Evolutionary conservation across 805 yeast species (phyloP).

Genomic region (Myxozyma nipponensis): DNA sequence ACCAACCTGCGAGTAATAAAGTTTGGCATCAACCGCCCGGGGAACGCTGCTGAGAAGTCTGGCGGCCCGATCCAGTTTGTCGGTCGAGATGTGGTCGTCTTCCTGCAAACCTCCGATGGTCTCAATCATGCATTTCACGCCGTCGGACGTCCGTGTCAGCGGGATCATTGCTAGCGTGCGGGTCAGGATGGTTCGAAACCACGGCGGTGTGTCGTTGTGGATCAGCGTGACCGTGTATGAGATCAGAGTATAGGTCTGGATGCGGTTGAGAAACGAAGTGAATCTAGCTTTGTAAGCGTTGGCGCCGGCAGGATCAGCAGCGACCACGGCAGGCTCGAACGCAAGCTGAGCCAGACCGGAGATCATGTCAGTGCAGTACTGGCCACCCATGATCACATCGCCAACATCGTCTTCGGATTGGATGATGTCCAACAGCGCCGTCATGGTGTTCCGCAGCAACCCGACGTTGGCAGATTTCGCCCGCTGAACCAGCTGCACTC

Average conservation of each 20-base stretch:
- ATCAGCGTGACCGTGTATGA: slow-evolving; percentile 57
- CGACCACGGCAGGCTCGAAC: slow-evolving; percentile 23
- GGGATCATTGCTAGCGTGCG: slow-evolving; percentile 53
- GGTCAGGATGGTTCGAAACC: slow-evolving; percentile 49
- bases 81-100: slow-evolving; percentile 60
- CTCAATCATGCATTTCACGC: slow-evolving; percentile 71
- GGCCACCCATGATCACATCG: slow-evolving; percentile 33
- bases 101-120: slow-evolving; percentile 74
- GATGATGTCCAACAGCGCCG: slow-evolving; percentile 25
- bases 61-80: slow-evolving; percentile 64
- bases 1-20: slow-evolving; percentile 59
- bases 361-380: slow-evolving; percentile 33
- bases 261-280: slow-evolving; percentile 11
- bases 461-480: not conserved
- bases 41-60: slow-evolving; percentile 65
- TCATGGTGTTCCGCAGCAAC: slow-evolving; percentile 15
- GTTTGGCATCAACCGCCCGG: slow-evolving; percentile 41
- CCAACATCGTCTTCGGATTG: slow-evolving; percentile 32
- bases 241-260: slow-evolving; percentile 64
- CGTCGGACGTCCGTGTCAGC: slow-evolving; percentile 54
- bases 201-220: slow-evolving; percentile 46
- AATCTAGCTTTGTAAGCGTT: slow-evolving; percentile 3
- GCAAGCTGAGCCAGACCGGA: slow-evolving; percentile 32
- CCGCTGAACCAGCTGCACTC: not conserved
- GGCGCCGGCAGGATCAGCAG: not conserved